phyloP scores from a whole-genome alignment of 1,139 yeast genomes.

The Pichia sp. region DNA sequence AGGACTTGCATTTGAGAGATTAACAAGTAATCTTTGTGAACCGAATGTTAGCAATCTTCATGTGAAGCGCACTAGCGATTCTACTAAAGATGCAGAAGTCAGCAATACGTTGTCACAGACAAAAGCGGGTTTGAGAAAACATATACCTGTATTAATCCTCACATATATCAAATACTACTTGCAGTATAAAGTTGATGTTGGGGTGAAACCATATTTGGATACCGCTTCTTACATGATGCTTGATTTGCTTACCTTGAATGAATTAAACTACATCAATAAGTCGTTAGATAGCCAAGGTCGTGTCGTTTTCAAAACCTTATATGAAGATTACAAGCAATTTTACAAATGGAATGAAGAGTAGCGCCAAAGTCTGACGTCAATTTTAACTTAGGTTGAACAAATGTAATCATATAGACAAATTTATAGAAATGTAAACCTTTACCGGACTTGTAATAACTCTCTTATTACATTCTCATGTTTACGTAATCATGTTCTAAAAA shows the following conservation, averaged over 20 bases:
- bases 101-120: constrained; percentile 54
- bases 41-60: constrained; percentile 38
- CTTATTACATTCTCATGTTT: too few species aligned
- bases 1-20: constrained; percentile 52
- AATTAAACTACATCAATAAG: constrained; percentile 59
- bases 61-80: constrained; percentile 16
- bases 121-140: constrained; percentile 57
- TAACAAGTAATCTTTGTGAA: constrained; percentile 68
- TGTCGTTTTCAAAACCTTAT: constrained; percentile 60
- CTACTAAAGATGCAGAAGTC: constrained; percentile 32
- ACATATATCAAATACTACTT: constrained; percentile 52
- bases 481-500: too few species aligned
- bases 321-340: constrained; percentile 65
- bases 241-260: constrained; percentile 64
- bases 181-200: constrained; percentile 43
- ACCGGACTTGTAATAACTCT: too few species aligned
- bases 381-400: too few species aligned
- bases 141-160: constrained; percentile 57
- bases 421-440: too few species aligned
- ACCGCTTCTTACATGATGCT: constrained; percentile 61
- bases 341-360: constrained; percentile 80
- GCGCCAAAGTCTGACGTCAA: too few species aligned
- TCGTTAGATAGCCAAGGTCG: constrained; percentile 71
- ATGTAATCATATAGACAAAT: too few species aligned
- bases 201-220: constrained; percentile 47